These are phyloP conservation scores for Pseudocercospora vitis DNA, from an alignment of 2,329 filamentous ascomycete species.

Conservation along the genomic window DNA sequence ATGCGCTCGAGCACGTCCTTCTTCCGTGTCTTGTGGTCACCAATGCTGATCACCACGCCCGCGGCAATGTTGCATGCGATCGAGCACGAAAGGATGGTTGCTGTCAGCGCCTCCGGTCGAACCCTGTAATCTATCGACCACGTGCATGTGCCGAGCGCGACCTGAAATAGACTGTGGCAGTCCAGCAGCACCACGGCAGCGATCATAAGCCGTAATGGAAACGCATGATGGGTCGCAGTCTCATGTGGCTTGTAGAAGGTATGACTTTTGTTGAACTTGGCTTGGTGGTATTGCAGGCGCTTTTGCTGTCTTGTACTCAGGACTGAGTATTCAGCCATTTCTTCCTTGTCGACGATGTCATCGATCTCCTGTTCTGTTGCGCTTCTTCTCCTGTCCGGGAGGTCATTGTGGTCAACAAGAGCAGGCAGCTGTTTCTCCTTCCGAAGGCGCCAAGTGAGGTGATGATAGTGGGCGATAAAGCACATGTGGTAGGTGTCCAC, in stretches of 20 bases:
- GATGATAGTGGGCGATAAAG: constrained; percentile 73
- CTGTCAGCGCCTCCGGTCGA: constrained; percentile 71
- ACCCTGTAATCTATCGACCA: constrained; percentile 73
- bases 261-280: constrained; percentile 77
- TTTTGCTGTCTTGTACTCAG: constrained; percentile 65
- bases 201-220: constrained; percentile 71
- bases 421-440: constrained; percentile 61
- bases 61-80: constrained; percentile 76
- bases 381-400: constrained; percentile 50
- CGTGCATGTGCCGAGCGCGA: constrained; percentile 73
- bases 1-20: constrained; percentile 80
- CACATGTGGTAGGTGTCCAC: constrained; percentile 88
- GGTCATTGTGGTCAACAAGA: constrained; percentile 67
- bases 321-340: constrained; percentile 57
- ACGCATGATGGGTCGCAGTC: constrained; percentile 76
- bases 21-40: constrained; percentile 75
- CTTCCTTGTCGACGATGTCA: constrained; percentile 48
- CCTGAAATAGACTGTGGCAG: constrained; percentile 75
- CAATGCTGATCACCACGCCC: constrained; percentile 72
- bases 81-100: constrained; percentile 75
- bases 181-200: constrained; percentile 78
- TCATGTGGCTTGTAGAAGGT: constrained; percentile 90
- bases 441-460: constrained; percentile 63
- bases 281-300: constrained; percentile 72
- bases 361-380: constrained; percentile 31